Percentiles rank a stretch among this genome's conserved stretches.
Conservation (phyloP, 495 filamentous ascomycete species). For the Hypoxylon fuscum region DNA sequence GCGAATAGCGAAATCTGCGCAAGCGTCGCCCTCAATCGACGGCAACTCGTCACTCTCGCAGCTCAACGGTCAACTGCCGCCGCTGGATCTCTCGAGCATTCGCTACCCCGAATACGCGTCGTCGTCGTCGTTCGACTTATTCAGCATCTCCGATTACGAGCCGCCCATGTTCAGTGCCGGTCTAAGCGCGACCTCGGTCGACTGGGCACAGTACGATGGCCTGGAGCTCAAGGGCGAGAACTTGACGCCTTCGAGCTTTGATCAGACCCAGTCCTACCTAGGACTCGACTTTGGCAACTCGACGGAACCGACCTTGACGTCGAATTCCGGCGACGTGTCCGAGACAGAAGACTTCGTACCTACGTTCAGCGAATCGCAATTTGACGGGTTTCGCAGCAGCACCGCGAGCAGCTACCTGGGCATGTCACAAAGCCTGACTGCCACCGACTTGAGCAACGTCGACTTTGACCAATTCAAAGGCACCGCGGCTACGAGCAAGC, state of each 20-base stretch:
- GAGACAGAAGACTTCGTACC: slow-evolving; percentile 73
- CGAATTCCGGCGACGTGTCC: slow-evolving; percentile 79
- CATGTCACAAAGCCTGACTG: slow-evolving; percentile 59
- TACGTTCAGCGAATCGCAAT: slow-evolving; percentile 63
- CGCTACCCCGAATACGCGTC: slow-evolving; percentile 64
- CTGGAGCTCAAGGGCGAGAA: slow-evolving; percentile 64
- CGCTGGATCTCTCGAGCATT: slow-evolving; percentile 68
- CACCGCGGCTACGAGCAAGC: slow-evolving; percentile 48
- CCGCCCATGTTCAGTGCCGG: slow-evolving; percentile 72
- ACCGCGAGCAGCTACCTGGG: slow-evolving; percentile 60
- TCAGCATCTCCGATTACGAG: slow-evolving; percentile 69
- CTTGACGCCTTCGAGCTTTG: slow-evolving; percentile 71
- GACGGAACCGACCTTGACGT: slow-evolving; percentile 67
- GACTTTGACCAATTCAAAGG: slow-evolving; percentile 72
- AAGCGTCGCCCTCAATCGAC: slow-evolving; percentile 72
- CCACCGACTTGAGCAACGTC: slow-evolving; percentile 64
- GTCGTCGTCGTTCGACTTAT: slow-evolving; percentile 57
- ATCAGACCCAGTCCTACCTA: slow-evolving; percentile 73
- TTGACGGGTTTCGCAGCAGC: slow-evolving; percentile 62
- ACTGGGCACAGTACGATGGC: slow-evolving; percentile 77
- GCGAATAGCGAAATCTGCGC: slow-evolving; percentile 72
- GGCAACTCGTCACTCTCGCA: slow-evolving; percentile 64
- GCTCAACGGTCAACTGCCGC: slow-evolving; percentile 68
- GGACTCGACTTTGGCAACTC: slow-evolving; percentile 68
- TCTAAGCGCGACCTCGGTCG: slow-evolving; percentile 69